Evolutionary conservation across 257 asterid species (phyloP).

Genomic region (Solanum peruvianum): DNA sequence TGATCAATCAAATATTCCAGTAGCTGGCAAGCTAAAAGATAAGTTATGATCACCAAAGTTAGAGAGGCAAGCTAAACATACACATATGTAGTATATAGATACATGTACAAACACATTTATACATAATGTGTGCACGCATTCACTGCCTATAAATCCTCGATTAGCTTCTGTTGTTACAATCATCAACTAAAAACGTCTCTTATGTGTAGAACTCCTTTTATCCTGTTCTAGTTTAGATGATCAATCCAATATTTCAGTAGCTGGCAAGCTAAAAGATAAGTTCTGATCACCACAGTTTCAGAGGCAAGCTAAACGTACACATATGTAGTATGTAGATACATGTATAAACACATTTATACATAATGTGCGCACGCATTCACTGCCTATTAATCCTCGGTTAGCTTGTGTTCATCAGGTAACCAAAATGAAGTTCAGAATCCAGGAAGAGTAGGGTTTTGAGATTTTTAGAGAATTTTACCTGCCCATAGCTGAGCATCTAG

Average conservation of each 20-base stretch:
- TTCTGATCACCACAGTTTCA: background rate
- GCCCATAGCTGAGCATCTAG: constrained; percentile 59
- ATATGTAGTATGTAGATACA: background rate
- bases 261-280: background rate
- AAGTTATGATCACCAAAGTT: background rate
- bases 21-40: background rate
- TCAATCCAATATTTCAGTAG: background rate
- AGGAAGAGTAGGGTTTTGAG: constrained; percentile 18
- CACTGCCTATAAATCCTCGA: background rate
- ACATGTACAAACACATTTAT: background rate
- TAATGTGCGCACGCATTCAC: background rate
- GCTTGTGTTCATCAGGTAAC: background rate
- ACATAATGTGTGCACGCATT: background rate
- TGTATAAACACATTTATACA: background rate
- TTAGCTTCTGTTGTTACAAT: background rate
- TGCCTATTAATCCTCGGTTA: background rate
- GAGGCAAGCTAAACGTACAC: background rate
- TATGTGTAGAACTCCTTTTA: background rate
- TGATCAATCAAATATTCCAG: background rate
- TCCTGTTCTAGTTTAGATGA: background rate
- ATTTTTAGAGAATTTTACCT: constrained; percentile 16
- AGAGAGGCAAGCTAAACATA: background rate
- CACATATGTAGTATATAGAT: background rate
- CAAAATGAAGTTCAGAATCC: background rate
- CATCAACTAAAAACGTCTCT: background rate